Evolutionary conservation across 1,139 yeast species (phyloP), one percentile per base, ranked within the genome.

Genomic region (Yamadazyma buinensis): DNA sequence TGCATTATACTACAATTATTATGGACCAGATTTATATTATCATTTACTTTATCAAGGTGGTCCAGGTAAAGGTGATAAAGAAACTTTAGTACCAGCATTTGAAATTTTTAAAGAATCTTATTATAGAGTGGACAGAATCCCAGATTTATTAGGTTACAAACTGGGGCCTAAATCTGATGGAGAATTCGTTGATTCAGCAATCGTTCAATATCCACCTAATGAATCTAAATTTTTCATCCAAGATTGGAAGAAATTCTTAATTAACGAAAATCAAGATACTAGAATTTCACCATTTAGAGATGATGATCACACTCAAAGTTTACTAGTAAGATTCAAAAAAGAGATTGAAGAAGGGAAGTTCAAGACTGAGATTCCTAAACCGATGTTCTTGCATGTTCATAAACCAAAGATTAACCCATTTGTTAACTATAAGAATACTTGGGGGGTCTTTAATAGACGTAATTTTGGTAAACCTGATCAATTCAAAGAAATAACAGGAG

Each of bases 1-100:
- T 19, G 67, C 83, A 0, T 55, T 76, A 32, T 79, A 77, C 48
- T 79, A 79, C 52, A 78, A 78, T 45, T 56, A 59, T 30, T 66
- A 67, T 53, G 49, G 49, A 4, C 77, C 77, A 23, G 59, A 63
- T 7, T 55, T 51, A 40, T 64, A 54, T 42, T 57, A 62, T 39
- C 45, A 52, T 15, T 49, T 66, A 36, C 40, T 66, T 5, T 61
- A 54, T 44, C 71, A 63, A 48, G 70, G 70, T 14, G 57, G 59
- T 2, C 61, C 58, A 8, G 68, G 66, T 5, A 57, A 52, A 26
- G 69, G 70, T 26, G 71, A 65, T 38, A 54, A 65, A 35, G 72
- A 66, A 36, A 61, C 70, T 1, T 54, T 61, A 35, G 55, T 62
- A 8, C 67, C 70, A 3, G 71, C 71, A 3, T 51, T 65, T 31